Base-by-base conservation (phyloP, 805 yeast species). In the Metschnikowia drakensbergensis region DNA sequence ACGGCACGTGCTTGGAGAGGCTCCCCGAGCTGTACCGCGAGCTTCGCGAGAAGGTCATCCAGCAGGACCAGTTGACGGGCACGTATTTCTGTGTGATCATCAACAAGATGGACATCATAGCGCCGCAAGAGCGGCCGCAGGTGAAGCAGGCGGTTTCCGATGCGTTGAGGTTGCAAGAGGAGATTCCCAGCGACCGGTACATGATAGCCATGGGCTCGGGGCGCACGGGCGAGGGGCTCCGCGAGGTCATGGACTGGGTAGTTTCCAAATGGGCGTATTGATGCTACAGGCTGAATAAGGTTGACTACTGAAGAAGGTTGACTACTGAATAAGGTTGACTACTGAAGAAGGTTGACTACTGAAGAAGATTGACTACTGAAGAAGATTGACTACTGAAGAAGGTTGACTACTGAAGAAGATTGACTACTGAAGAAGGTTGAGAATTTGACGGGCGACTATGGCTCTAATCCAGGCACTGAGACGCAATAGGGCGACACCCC, bases 21-120 rank as follows among this genome's bases (percentile, higher is more conserved):
- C 67, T 88, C 26, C 60, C 67, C 6, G 95, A 87, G 66, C 84
- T 86, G 54, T 75, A 79, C 45, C 50, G 52, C 1, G 97, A 90
- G 65, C 73, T 91, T n/a, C 61, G 67, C 41, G 75, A 73, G 31
- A 79, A 76, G 41, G 79, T 87, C 3, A 64, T 88, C 10, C 63
- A 65, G 30, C 91, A 85, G 58, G 92, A 87, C 53, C 73, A 84
- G 40, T 68, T 90, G n/a, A 65, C 74, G 1, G 94, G 94, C 0
- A 76, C 84, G 10, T 82, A 80, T 23, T 67, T 91, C n/a, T 64
- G 86, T 31, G 72, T 91, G 0, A 67, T 85, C 51, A 72, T 89
- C 44, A 91, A 92, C 68, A 91, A 91, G 62, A 68, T 82, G 29
- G 98, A 91, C 58, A 57, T 82, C 23, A 61, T 81, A 5, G 63